Evolutionary conservation across 371 early-diverging fungal species (phyloP).

Genomic region (Mortierella sp.): DNA sequence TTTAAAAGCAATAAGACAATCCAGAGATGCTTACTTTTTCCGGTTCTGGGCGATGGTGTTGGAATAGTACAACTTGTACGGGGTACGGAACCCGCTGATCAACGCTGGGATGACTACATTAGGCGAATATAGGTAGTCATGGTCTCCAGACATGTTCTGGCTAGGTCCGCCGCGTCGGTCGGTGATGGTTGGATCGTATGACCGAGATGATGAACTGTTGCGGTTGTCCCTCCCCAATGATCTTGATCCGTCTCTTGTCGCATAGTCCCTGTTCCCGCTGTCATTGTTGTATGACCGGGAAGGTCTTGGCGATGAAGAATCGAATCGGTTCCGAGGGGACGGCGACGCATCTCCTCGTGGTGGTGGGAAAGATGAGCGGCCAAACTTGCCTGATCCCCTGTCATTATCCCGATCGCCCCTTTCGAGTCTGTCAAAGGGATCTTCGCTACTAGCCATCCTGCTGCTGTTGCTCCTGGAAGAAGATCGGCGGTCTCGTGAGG

Average conservation of each 20-base stretch:
- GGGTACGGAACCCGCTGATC: constrained; percentile 23
- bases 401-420: not conserved
- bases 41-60: constrained; percentile 33
- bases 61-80: constrained; percentile 33
- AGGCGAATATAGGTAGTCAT: constrained; percentile 50
- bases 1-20: not conserved
- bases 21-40: constrained; percentile 29
- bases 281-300: not conserved
- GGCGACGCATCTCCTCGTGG: not conserved
- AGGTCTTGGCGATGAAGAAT: not conserved
- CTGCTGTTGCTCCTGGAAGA: not conserved
- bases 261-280: not conserved
- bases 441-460: not conserved
- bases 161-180: not conserved
- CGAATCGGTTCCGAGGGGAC: not conserved
- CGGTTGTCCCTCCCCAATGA: not conserved
- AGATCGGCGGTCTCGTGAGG: not conserved
- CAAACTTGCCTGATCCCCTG: constrained; percentile 30
- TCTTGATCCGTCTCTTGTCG: not conserved
- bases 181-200: constrained; percentile 14
- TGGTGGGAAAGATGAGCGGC: constrained; percentile 24
- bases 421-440: constrained; percentile 27
- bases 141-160: constrained; percentile 18
- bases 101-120: constrained; percentile 49
- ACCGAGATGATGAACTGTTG: not conserved